Evolutionary conservation across 257 asterid genomes (phyloP).

Genomic region (Solanum commersonii): DNA sequence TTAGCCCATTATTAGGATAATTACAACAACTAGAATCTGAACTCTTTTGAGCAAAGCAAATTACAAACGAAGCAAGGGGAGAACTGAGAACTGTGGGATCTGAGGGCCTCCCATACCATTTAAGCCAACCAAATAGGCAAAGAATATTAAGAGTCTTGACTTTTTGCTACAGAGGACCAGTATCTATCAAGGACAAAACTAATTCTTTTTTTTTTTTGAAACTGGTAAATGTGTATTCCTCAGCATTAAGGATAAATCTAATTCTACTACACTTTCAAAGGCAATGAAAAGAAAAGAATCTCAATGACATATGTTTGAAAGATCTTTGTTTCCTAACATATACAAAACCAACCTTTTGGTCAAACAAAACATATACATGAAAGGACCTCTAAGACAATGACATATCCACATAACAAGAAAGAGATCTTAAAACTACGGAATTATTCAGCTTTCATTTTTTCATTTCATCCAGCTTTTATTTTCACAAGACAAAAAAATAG

Average conservation of each 20-base stretch:
- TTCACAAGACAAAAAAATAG: not conserved
- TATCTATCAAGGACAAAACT: not conserved
- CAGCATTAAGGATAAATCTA: too few species aligned
- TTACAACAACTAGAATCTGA: not conserved
- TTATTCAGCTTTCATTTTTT: not conserved
- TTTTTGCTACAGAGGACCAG: not conserved
- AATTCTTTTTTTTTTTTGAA: not conserved
- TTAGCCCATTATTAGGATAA: not conserved
- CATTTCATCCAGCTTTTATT: not conserved
- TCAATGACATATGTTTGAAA: not conserved
- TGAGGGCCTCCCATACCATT: not conserved
- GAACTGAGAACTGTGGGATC: not conserved
- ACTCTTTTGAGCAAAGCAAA: not conserved
- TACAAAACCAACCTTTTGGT: not conserved
- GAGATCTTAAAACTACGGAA: not conserved
- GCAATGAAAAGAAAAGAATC: not conserved
- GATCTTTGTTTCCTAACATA: not conserved
- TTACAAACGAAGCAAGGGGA: not conserved
- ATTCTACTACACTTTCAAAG: not conserved
- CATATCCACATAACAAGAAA: not conserved
- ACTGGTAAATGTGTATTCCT: too few species aligned
- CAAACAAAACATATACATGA: not conserved
- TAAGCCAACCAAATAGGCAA: not conserved
- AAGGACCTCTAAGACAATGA: not conserved
- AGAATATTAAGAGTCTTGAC: not conserved